Base-by-base conservation (phyloP, 2,329 filamentous ascomycete species). In the Xylariaceae sp. region DNA sequence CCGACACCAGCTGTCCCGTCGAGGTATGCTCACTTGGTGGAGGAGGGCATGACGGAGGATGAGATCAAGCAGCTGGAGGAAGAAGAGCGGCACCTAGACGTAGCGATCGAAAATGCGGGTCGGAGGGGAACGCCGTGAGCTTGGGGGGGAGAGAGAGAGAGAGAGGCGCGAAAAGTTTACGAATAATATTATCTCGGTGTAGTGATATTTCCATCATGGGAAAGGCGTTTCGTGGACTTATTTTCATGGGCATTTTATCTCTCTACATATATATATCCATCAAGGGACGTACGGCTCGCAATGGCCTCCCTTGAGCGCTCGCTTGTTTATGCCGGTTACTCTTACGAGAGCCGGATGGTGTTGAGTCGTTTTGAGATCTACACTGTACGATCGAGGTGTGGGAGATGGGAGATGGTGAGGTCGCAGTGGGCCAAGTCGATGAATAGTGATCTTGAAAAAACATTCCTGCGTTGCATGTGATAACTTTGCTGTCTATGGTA, bases 31-130 rank as follows among this genome's bases (percentile, higher is more conserved):
- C 80, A 82, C 55, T 67, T 85, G 27, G 77, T 83, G 4, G 81
- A 85, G 62, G 81, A 83, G n/a, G 79, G 80, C 43, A 85, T 85
- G 81, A 83, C 81, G 41, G 72, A 73, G 7, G 81, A 79, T 0
- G 80, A 85, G 64, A 81, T 84, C 41, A 72, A 76, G 45, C 67
- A 78, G 58, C 59, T 85, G 35, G 81, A 83, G 62, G 81, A 83
- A 57, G 82, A 85, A 64, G 82, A 85, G 68, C 67, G 78, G 55
- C 75, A 80, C 55, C 70, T 85, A 29, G 82, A 85, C 50, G 78
- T 73, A 11, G 82, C 79, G 24, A 84, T 85, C 62, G 78, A 80
- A 66, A 73, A 75, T 47, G 75, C 73, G 3, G 74, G 67, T 9
- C 52, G 59, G 13, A 30, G 53, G 49, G 32, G 55, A 16, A 39